Evolutionary conservation across 768 basidiomycete species (phyloP).

Genomic region (Naganishia vaughanmartiniae): DNA sequence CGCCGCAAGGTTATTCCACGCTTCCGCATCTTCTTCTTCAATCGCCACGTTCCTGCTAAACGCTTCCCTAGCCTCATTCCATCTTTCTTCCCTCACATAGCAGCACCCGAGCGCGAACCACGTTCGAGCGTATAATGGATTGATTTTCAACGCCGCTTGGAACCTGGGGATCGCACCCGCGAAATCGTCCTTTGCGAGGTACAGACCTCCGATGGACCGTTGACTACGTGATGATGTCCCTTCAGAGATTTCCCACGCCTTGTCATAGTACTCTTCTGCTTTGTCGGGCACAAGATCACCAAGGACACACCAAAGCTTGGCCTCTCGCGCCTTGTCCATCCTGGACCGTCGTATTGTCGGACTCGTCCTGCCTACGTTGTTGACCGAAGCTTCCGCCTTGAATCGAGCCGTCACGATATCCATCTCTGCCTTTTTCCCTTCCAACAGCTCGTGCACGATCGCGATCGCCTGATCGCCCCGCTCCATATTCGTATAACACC

Average conservation of each 20-base stretch:
- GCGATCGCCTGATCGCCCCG: conserved; percentile 70
- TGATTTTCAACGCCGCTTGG: conserved; percentile 74
- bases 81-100: conserved; percentile 73
- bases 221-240: conserved; percentile 83
- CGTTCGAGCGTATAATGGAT: conserved; percentile 77
- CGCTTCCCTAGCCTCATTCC: conserved; percentile 77
- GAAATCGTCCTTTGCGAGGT: conserved; percentile 70
- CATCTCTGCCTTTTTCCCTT: conserved; percentile 77
- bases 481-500: conserved; percentile 80
- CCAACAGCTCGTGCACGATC: conserved; percentile 80
- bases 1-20: conserved; percentile 95
- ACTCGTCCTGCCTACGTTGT: conserved; percentile 6
- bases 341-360: conserved; percentile 34
- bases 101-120: conserved; percentile 99
- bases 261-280: conserved; percentile 71
- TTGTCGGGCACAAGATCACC: conserved; percentile 70
- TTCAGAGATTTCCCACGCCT: conserved; percentile 77
- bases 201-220: conserved; percentile 81
- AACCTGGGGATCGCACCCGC: conserved; percentile 65
- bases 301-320: conserved; percentile 90
- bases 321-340: conserved; percentile 69
- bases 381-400: conserved; percentile 35
- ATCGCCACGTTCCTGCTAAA: conserved; percentile 82
- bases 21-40: conserved; percentile 95
- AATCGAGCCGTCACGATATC: conserved; percentile 62